A percentile compares a stretch with the other conserved stretches of the same genome.
phyloP scores from a whole-genome alignment of 352 stramenopile genomes.

The Phytophthora vignae region DNA sequence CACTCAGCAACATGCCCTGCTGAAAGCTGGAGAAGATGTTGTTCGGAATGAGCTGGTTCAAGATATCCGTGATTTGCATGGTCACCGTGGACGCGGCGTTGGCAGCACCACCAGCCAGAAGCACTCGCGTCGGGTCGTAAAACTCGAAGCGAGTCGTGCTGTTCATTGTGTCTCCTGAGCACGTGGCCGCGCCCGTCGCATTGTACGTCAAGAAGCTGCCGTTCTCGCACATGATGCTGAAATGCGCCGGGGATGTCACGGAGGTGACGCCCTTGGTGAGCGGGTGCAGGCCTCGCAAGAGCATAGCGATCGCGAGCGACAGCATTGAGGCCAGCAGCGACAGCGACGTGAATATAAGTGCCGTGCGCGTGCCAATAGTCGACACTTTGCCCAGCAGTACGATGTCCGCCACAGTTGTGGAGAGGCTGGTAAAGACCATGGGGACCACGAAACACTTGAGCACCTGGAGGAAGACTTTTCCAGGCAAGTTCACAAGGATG shows the following conservation, averaged over 20 bases:
- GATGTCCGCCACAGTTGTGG: constrained; percentile 69
- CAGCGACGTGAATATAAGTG: constrained; percentile 58
- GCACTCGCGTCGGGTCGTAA: constrained; percentile 46
- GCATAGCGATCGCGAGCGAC: constrained; percentile 54
- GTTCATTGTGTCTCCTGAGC: constrained; percentile 30
- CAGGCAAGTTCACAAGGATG: constrained; percentile 48
- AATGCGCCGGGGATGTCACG: constrained; percentile 31
- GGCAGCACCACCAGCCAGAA: constrained; percentile 35
- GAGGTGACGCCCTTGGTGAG: constrained; percentile 13
- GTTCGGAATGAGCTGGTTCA: constrained; percentile 55
- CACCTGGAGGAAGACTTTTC: constrained; percentile 54
- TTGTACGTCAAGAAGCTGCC: constrained; percentile 46
- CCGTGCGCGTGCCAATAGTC: constrained; percentile 58
- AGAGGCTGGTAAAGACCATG: constrained; percentile 75
- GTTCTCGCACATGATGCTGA: constrained; percentile 53
- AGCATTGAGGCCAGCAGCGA: constrained; percentile 43
- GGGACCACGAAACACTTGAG: constrained; percentile 67
- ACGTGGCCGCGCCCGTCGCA: constrained; percentile 30
- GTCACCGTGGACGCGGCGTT: constrained; percentile 43
- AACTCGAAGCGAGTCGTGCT: constrained; percentile 51
- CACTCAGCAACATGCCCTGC: constrained; percentile 58
- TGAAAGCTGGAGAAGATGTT: constrained; percentile 74
- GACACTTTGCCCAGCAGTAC: constrained; percentile 74
- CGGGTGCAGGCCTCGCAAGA: constrained; percentile 47
- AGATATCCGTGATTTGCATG: constrained; percentile 64